These are phyloP conservation scores for Ceratobasidium sp. DNA, from an alignment of 1,284 basidiomycete species.

Conservation along the genomic window DNA sequence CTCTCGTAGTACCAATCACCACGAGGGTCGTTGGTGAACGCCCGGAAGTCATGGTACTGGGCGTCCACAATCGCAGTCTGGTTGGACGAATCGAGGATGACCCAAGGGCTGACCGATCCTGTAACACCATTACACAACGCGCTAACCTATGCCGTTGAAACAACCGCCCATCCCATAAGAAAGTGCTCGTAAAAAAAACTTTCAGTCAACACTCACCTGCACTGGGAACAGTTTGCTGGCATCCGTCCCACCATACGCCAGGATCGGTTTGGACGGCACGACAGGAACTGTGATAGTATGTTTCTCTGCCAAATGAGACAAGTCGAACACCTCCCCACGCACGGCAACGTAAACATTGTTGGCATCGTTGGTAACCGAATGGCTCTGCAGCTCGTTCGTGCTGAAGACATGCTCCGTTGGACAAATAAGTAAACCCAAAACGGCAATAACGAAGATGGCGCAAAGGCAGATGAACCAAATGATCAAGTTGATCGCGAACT, in stretches of 20 bases:
- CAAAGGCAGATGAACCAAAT: conserved; percentile 94
- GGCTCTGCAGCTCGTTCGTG: conserved; percentile 75
- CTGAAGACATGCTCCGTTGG: conserved; percentile 94
- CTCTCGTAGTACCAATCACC: conserved; percentile 98
- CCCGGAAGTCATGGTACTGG: conserved; percentile 95
- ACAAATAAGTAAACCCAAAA: conserved; percentile 91
- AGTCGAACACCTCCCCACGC: conserved; percentile 93
- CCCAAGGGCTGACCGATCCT: conserved; percentile 85
- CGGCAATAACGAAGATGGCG: conserved; percentile 92
- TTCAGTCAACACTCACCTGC: conserved; percentile 66
- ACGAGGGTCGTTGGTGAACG: conserved; percentile 84
- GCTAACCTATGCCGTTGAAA: conserved; percentile 69
- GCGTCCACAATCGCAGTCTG: conserved; percentile 72
- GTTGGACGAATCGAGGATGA: conserved; percentile 83
- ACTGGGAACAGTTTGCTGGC: conserved; percentile 91
- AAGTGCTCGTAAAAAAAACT: not conserved
- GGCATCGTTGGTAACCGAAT: conserved; percentile 71
- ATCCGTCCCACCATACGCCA: conserved; percentile 85
- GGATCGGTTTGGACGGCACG: conserved; percentile 76
- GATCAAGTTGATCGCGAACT: conserved; percentile 93
- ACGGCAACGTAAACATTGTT: conserved; percentile 84
- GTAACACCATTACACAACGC: conserved; percentile 90
- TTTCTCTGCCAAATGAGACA: conserved; percentile 66
- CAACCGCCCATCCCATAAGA: no score
- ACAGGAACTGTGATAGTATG: conserved; percentile 80